Conservation (phyloP, 768 basidiomycete species). For the Candolleomyces eurysporus region DNA sequence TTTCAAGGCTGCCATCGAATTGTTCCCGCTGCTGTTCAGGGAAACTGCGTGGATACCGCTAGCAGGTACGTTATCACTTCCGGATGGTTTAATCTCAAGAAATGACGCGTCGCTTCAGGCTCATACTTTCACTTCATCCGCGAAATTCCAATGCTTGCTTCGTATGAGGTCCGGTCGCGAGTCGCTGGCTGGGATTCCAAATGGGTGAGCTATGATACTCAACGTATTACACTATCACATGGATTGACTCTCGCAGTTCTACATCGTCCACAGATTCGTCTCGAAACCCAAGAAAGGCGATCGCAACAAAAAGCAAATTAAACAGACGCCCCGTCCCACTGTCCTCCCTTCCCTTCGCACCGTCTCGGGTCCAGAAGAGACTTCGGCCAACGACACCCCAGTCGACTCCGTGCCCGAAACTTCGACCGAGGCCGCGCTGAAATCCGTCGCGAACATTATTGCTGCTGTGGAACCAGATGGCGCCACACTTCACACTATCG, state of each 20-base stretch:
- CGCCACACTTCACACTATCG: conserved; percentile 58
- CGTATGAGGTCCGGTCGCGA: conserved; percentile 58
- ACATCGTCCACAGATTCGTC: conserved; percentile 61
- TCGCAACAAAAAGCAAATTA: neutral
- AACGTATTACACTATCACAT: neutral
- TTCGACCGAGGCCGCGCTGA: neutral
- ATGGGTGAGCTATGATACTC: conserved; percentile 52
- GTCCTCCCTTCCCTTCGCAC: neutral
- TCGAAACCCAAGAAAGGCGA: conserved; percentile 6
- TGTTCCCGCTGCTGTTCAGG: conserved; percentile 57
- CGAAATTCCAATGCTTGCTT: conserved; percentile 64
- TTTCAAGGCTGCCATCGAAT: conserved; percentile 44
- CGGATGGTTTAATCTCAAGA: neutral
- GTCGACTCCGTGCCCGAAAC: neutral
- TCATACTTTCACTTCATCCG: conserved; percentile 68
- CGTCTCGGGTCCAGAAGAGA: neutral
- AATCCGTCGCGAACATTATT: neutral
- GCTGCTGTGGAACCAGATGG: conserved; percentile 47
- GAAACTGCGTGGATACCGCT: conserved; percentile 64
- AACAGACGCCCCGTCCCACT: neutral
- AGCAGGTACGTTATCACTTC: conserved; percentile 36
- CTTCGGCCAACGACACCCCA: neutral
- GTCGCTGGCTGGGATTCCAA: conserved; percentile 73
- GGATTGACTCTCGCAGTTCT: conserved; percentile 40
- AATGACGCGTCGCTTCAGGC: conserved; percentile 29